A percentile compares a stretch with the other conserved stretches of the same genome.
Evolutionary conservation across 805 yeast species (phyloP).

Genomic region (Candida germanica): DNA sequence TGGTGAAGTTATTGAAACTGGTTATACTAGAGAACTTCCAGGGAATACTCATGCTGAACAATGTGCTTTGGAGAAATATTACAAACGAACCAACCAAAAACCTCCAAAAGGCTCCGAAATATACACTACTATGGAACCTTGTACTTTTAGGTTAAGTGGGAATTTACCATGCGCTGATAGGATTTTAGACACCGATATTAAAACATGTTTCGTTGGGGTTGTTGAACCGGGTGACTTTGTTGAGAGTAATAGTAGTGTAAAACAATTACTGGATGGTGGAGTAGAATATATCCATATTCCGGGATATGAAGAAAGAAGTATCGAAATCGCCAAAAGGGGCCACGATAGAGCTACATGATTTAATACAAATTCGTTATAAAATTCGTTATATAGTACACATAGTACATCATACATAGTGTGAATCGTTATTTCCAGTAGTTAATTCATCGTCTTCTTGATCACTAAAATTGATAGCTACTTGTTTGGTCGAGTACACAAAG

Average conservation of each 20-base stretch:
- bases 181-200: conserved; percentile 55
- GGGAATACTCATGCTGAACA: conserved; percentile 99
- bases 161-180: conserved; percentile 86
- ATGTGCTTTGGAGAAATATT: conserved; percentile 81
- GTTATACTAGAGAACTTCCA: conserved; percentile 84
- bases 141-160: conserved; percentile 85
- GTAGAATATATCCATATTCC: conserved; percentile 76
- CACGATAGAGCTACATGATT: conserved; percentile 38
- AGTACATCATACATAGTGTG: background rate
- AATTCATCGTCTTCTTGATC: conserved; percentile 18
- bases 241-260: conserved; percentile 64
- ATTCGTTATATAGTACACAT: too few relatives aligned
- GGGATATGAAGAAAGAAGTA: conserved; percentile 73
- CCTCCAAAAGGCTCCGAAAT: conserved; percentile 73
- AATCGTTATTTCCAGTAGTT: conserved; percentile 2
- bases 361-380: too few relatives aligned
- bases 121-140: conserved; percentile 98
- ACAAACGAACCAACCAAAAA: conserved; percentile 27
- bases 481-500: conserved; percentile 36
- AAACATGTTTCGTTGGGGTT: conserved; percentile 86
- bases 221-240: conserved; percentile 88
- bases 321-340: conserved; percentile 71
- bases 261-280: conserved; percentile 51
- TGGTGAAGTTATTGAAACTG: conserved; percentile 68
- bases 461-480: conserved; percentile 26